Evolutionary conservation across 306 rosid genomes (phyloP).

Genomic region (Quercus berberidifolia): DNA sequence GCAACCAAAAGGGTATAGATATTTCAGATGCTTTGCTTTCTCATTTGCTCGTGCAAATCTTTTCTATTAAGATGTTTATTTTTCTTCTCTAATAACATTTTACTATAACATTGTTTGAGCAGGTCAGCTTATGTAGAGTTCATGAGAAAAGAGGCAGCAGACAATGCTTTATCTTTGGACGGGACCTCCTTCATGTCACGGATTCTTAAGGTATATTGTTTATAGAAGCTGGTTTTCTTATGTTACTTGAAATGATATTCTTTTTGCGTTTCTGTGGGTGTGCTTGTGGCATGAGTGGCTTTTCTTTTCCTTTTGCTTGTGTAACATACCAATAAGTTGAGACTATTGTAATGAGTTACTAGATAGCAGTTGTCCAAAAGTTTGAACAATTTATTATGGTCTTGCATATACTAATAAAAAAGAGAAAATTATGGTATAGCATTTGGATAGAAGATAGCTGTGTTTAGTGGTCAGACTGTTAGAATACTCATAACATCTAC

Average conservation of each 20-base stretch:
- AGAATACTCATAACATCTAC: too few relatives aligned
- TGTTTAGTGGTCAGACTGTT: too few relatives aligned
- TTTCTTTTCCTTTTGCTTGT: neutral
- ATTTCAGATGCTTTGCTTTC: slow-evolving; percentile 17
- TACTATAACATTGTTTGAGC: slow-evolving; percentile 36
- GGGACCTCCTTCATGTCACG: slow-evolving; percentile 94
- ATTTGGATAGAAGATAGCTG: too few relatives aligned
- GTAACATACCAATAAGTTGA: too few relatives aligned
- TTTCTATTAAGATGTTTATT: neutral
- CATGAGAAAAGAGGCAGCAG: slow-evolving; percentile 87
- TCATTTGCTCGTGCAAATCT: neutral
- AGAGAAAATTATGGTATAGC: too few relatives aligned
- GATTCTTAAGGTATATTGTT: slow-evolving; percentile 83
- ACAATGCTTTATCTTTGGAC: slow-evolving; percentile 83
- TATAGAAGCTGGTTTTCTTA: neutral
- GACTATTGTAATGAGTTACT: neutral
- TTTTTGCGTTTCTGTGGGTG: neutral
- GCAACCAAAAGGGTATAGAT: slow-evolving; percentile 80
- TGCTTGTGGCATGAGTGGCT: neutral
- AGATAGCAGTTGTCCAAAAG: neutral
- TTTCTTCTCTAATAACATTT: neutral
- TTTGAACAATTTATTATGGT: neutral
- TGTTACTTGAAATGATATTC: neutral
- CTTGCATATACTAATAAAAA: neutral
- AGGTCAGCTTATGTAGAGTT: slow-evolving; percentile 95